Evolutionary conservation across 1,139 yeast species (phyloP), one percentile per base, ranked within the genome.

Genomic region (Magnusiomyces suaveolens): DNA sequence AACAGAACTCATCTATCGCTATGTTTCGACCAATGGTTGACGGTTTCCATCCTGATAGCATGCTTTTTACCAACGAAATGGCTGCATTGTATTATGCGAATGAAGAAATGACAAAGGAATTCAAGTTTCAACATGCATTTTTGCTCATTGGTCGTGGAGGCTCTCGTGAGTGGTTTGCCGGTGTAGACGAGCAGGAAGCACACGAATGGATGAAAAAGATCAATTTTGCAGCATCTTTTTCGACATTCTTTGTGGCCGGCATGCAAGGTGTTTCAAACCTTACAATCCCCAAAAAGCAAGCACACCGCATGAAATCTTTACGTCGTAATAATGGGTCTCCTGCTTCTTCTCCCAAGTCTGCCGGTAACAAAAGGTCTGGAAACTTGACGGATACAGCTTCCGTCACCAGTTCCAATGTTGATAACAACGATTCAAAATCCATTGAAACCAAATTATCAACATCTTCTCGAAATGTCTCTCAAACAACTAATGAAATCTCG

Each of bases 161-260:
- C 1, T 59, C 66, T 6, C 69, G 65, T 50, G 73, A 72, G 48
- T 70, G 70, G 67, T 67, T 70, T 56, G 67, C 69, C 8, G 71
- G 72, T 1, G 59, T 58, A 3, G 57, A 61, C 2, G 67, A 63
- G 29, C 63, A 56, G 1, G 84, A 80, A 49, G 69, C 76, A 66
- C 64, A 68, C 20, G 76, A 77, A 36, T 83, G 88, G 88, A 73
- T 81, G 51, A 71, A 71, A 46, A 68, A 77, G 16, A 78, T 83
- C 60, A 82, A 83, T 60, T 74, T 75, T 59, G 70, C 81, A 14
- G 78, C 83, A 0, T 75, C 84, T 0, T 67, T 79, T 51, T 76
- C 75, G 48, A 73, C 77, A 2, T 74, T 79, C 57, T 68, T 67
- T 43, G 57, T 71, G 18, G 43, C 51, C n/a, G 64, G 65, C 4